Evolutionary conservation across 805 yeast species (phyloP).

Genomic region (Phaffomyces antillensis): DNA sequence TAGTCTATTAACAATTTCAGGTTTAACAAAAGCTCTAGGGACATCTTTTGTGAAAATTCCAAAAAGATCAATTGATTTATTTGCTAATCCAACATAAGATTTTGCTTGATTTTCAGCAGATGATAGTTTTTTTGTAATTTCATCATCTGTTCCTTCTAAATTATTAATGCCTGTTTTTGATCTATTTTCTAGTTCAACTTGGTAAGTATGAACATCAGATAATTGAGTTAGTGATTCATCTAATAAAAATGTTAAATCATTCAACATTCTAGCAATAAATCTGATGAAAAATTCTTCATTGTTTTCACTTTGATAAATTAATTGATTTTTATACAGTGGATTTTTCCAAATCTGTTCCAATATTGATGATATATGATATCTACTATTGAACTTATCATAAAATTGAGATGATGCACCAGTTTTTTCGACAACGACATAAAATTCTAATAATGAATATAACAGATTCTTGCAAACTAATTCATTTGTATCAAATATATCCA

Average conservation of each 20-base stretch:
- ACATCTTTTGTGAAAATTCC: slow-evolving; percentile 78
- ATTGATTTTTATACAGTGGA: slow-evolving; percentile 58
- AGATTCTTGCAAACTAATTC: slow-evolving; percentile 56
- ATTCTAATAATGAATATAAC: slow-evolving; percentile 77
- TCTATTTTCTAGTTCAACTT: slow-evolving; percentile 53
- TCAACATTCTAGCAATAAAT: slow-evolving; percentile 89
- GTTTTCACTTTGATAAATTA: slow-evolving; percentile 56
- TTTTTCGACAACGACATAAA: slow-evolving; percentile 90
- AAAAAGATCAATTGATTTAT: slow-evolving; percentile 74
- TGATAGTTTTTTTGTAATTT: slow-evolving; percentile 46
- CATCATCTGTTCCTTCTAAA: slow-evolving; percentile 53
- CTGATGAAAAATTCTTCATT: slow-evolving; percentile 82
- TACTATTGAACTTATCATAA: slow-evolving; percentile 88
- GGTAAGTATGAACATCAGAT: slow-evolving; percentile 68
- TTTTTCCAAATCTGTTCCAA: slow-evolving; percentile 79
- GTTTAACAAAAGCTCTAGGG: slow-evolving; percentile 77
- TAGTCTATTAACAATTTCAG: slow-evolving; percentile 87
- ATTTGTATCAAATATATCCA: slow-evolving; percentile 56
- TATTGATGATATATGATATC: slow-evolving; percentile 80
- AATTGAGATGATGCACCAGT: slow-evolving; percentile 95
- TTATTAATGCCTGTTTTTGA: slow-evolving; percentile 21
- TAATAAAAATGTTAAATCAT: slow-evolving; percentile 84
- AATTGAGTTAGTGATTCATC: slow-evolving; percentile 86
- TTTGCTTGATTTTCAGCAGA: slow-evolving; percentile 70
- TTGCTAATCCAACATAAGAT: slow-evolving; percentile 75